A percentile compares a stretch with the other conserved stretches of the same genome.
Conservation (phyloP, 2,329 filamentous ascomycete species). For the Penicillium nordicum region DNA sequence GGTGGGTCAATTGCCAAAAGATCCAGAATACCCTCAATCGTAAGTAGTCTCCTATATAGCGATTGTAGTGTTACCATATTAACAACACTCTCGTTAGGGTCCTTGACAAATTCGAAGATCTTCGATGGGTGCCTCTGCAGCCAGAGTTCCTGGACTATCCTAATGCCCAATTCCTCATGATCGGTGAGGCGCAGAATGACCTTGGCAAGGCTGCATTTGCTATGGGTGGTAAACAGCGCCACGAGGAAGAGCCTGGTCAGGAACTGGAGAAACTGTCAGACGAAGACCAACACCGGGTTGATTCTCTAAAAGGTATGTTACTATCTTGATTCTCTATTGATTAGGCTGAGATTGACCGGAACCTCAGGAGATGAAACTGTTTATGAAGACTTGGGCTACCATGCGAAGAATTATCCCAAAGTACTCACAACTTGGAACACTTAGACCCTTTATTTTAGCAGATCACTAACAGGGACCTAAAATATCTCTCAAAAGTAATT, state of each 20-base stretch:
- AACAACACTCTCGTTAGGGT: conserved; percentile 47
- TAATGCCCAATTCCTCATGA: conserved; percentile 73
- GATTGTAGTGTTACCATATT: neutral
- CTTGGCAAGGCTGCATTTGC: conserved; percentile 36
- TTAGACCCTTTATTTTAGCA: neutral
- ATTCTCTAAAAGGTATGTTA: conserved; percentile 52
- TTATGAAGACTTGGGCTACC: conserved; percentile 57
- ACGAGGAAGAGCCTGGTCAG: conserved; percentile 63
- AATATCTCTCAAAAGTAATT: neutral
- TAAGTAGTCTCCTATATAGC: conserved; percentile 38
- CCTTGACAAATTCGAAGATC: conserved; percentile 65
- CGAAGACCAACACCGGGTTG: conserved; percentile 68
- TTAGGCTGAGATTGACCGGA: conserved; percentile 3
- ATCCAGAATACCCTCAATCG: conserved; percentile 68
- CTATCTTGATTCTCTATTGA: neutral
- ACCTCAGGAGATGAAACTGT: conserved; percentile 55
- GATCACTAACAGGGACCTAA: neutral
- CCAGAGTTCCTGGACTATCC: conserved; percentile 72
- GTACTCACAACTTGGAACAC: conserved; percentile 59
- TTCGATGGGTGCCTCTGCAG: conserved; percentile 71
- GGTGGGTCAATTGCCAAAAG: conserved; percentile 60
- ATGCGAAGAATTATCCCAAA: conserved; percentile 62
- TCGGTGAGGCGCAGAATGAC: conserved; percentile 55
- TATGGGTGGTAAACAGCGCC: conserved; percentile 47
- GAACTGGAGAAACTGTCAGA: conserved; percentile 72